Base-by-base conservation (phyloP, 768 basidiomycete genomes). In the Rossbeevera mucosa region DNA sequence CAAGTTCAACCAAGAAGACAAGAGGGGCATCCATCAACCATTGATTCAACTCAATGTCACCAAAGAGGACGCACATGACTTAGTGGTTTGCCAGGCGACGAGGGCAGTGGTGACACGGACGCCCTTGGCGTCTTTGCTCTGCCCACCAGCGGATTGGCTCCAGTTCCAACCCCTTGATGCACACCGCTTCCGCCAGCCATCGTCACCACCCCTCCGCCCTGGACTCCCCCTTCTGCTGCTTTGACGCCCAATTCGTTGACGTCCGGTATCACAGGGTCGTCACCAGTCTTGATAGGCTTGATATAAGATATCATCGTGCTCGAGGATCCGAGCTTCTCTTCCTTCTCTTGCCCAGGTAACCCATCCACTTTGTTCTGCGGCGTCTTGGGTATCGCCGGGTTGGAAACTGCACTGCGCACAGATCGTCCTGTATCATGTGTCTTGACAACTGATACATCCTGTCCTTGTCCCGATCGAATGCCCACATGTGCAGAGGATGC, bases 11-110 rank as follows among this genome's bases (percentile, higher is more conserved):
- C 47, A 47, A 52, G 31, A 43, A 51, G 24, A 51, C 42, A 55
- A 44, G 52, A 57, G 28, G 30, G 40, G 51, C 26, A 60, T 54
- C 61, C 62, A 64, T 71, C 68, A 72, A 82, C 77, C 74, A 77
- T 70, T 66, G 51, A 69, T 76, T 72, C 66, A 63, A 58, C 69
- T 68, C 64, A 68, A 65, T 80, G 71, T 74, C 75, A 81, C 82
- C 85, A 75, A 76, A 82, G 80, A 76, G 80, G 79, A 90, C 88
- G 86, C 82, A 91, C 88, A 83, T 91, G 88, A 72, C 80, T 83
- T 76, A 90, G 71, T 60, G 88, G 83, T 67, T 81, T 83, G 58
- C 80, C 77, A 56, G 79, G 70, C 48, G 80, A 73, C 38, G 73
- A 63, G 54, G 77, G 76, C 54, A 75, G 61, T 52, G 59, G 50